phyloP scores from a whole-genome alignment of 2,329 filamentous ascomycete species.

The Colletotrichum sp. region DNA sequence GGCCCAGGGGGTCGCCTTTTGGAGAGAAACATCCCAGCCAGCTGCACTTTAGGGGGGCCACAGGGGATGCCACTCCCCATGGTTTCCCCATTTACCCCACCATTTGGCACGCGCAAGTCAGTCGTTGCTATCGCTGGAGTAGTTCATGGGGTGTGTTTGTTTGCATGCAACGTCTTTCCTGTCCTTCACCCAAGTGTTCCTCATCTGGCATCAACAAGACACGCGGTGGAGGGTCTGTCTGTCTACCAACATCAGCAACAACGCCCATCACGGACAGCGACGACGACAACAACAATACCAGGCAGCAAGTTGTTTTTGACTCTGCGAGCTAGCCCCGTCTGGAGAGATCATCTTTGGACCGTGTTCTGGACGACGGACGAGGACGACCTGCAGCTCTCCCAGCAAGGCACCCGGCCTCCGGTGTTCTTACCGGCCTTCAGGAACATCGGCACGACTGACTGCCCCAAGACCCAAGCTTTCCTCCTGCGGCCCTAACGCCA shows the following conservation, averaged over 20 bases:
- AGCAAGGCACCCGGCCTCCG: neutral
- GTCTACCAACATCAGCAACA: neutral
- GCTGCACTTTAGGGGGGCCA: neutral
- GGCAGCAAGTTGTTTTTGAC: neutral
- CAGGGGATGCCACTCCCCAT: constrained; percentile 1
- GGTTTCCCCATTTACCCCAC: constrained; percentile 22
- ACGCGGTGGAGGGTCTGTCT: neutral
- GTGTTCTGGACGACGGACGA: neutral
- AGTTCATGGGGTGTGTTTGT: neutral
- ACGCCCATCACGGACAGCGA: neutral
- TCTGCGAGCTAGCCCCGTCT: neutral
- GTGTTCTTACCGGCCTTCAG: neutral
- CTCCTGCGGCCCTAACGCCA: neutral
- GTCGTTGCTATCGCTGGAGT: neutral
- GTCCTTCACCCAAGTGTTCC: neutral
- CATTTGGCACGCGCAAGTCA: constrained; percentile 9
- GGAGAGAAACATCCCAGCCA: neutral
- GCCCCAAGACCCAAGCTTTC: constrained; percentile 1
- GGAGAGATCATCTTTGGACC: neutral
- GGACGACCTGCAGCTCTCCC: neutral
- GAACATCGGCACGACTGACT: neutral
- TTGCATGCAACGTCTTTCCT: neutral
- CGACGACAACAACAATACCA: neutral
- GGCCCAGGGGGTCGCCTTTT: neutral
- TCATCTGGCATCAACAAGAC: neutral